Conservation (phyloP, 192 early-diverging fungal genomes). For the Funneliformis geosporum region DNA sequence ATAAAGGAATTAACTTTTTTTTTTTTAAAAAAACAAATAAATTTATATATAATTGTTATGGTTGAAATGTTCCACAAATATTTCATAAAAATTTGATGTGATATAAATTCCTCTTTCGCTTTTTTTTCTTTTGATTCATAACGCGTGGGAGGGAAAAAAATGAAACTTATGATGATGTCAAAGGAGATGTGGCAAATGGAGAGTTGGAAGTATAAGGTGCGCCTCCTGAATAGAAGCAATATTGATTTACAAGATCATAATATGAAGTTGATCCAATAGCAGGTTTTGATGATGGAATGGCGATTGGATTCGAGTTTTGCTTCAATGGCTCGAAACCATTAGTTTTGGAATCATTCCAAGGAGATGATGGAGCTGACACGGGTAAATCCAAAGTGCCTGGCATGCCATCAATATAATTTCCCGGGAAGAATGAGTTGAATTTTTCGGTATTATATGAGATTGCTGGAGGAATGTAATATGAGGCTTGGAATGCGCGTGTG, state of each 20-base stretch:
- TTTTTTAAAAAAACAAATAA: no score
- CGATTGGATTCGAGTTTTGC: constrained; percentile 35
- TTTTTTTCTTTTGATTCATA: no score
- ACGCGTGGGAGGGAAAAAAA: no score
- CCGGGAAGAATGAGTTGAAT: background rate
- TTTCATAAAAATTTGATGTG: no score
- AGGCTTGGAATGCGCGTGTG: background rate
- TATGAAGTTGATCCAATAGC: constrained; percentile 51
- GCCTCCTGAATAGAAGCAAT: constrained; percentile 56
- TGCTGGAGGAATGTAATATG: background rate
- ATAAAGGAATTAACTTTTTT: no score
- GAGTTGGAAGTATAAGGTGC: constrained; percentile 25
- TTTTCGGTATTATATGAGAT: constrained; percentile 1
- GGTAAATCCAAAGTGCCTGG: background rate
- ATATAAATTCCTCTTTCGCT: no score
- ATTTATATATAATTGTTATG: no score
- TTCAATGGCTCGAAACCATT: constrained; percentile 12
- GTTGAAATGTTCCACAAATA: no score
- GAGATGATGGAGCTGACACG: background rate
- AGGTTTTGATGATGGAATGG: constrained; percentile 42
- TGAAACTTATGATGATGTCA: no score
- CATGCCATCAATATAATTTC: constrained; percentile 29
- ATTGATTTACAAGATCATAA: constrained; percentile 54
- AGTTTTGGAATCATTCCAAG: no score
- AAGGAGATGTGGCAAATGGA: background rate